Conservation (phyloP, 164 flowering plant genomes). For the Berberis vulgaris region DNA sequence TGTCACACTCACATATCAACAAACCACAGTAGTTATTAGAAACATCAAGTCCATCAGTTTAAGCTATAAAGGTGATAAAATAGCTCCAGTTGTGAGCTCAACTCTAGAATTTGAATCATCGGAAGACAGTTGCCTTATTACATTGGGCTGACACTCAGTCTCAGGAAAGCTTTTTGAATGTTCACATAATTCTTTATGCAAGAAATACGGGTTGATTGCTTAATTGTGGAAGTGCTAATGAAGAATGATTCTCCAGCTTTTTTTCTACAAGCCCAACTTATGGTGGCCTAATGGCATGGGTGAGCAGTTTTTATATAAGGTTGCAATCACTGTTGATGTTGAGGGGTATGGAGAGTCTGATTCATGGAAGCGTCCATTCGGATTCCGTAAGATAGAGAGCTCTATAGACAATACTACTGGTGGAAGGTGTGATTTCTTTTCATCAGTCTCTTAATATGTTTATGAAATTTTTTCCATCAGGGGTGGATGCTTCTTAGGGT, state of each 20-base stretch:
- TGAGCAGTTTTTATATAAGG: constrained; percentile 75
- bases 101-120: too few relatives aligned
- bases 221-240: constrained; percentile 8
- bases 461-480: background rate
- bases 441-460: background rate
- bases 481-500: background rate
- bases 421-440: constrained; percentile 57
- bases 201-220: background rate
- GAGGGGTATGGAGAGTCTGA: constrained; percentile 85
- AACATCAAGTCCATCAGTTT: too few relatives aligned
- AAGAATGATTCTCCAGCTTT: constrained; percentile 50
- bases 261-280: constrained; percentile 89
- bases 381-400: constrained; percentile 92
- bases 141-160: too few relatives aligned
- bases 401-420: constrained; percentile 73
- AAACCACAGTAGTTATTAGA: too few relatives aligned
- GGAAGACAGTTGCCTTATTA: too few relatives aligned
- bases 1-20: too few relatives aligned
- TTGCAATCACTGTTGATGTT: constrained; percentile 61
- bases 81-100: too few relatives aligned
- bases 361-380: constrained; percentile 70
- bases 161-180: too few relatives aligned
- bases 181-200: too few relatives aligned
- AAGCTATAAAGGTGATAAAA: too few relatives aligned
- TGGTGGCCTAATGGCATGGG: constrained; percentile 99